phyloP scores from a whole-genome alignment of 2,329 filamentous ascomycete species.

The Diaporthe vaccinii region DNA sequence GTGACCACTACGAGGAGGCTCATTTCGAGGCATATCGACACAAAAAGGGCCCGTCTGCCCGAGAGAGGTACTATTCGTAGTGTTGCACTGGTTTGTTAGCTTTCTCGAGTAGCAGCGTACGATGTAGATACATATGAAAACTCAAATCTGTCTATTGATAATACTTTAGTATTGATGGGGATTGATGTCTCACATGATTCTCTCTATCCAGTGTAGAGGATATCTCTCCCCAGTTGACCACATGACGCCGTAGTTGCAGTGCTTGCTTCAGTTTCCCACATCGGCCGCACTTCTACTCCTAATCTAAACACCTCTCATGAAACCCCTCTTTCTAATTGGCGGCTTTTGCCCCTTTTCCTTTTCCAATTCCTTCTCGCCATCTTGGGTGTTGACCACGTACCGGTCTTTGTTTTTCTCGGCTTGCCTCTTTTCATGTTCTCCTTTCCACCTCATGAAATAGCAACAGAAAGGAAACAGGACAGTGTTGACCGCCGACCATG shows the following conservation, averaged over 20 bases:
- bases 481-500: constrained; percentile 68
- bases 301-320: constrained; percentile 48
- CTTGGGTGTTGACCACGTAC: constrained; percentile 46
- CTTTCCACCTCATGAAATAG: constrained; percentile 59
- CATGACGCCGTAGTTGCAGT: not conserved
- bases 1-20: constrained; percentile 51
- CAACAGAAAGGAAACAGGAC: constrained; percentile 65
- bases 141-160: not conserved
- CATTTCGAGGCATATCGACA: constrained; percentile 36
- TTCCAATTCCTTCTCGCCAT: constrained; percentile 46
- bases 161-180: not conserved
- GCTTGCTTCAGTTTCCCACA: not conserved
- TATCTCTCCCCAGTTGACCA: too few species aligned
- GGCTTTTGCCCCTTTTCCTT: constrained; percentile 48
- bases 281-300: not conserved
- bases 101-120: not conserved
- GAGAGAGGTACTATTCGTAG: constrained; percentile 38
- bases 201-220: not conserved
- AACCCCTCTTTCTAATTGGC: constrained; percentile 49
- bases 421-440: constrained; percentile 47
- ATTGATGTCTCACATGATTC: not conserved
- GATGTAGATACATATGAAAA: not conserved
- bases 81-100: not conserved
- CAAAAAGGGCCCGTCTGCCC: constrained; percentile 34
- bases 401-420: constrained; percentile 46